Evolutionary conservation across 164 flowering plant species (phyloP).

Genomic region (Magnolia changhungtana): DNA sequence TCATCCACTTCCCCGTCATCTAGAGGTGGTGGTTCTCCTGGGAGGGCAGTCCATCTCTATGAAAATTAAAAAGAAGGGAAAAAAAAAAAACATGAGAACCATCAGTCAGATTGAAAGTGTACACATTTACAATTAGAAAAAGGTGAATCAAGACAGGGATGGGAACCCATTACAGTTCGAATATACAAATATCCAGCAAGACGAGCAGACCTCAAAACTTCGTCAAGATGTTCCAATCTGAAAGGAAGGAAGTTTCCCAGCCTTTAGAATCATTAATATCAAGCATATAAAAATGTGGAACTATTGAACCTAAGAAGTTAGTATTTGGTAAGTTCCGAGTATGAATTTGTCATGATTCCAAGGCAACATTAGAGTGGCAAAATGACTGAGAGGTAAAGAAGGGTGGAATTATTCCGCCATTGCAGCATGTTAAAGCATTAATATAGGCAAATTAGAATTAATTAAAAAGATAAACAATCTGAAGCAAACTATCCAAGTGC

Average conservation of each 20-base stretch:
- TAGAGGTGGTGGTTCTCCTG: constrained; percentile 89
- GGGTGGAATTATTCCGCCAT: too few species aligned
- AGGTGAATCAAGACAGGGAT: constrained; percentile 3
- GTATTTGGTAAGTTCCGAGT: too few species aligned
- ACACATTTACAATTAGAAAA: background rate
- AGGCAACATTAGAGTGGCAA: too few species aligned
- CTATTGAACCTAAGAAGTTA: too few species aligned
- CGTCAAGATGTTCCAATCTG: constrained; percentile 93
- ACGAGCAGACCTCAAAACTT: constrained; percentile 75
- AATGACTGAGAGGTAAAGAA: too few species aligned
- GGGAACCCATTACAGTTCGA: constrained; percentile 52
- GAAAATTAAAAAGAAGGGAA: background rate
- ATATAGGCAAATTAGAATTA: too few species aligned
- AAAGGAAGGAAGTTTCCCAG: constrained; percentile 10
- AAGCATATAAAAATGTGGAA: too few species aligned
- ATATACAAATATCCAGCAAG: constrained; percentile 80
- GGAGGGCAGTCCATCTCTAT: constrained; percentile 87
- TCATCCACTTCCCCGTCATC: constrained; percentile 95
- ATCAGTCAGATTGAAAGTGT: background rate
- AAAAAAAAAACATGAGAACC: background rate
- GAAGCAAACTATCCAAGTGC: too few species aligned
- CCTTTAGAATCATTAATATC: background rate
- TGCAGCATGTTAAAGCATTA: too few species aligned
- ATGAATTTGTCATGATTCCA: too few species aligned
- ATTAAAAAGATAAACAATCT: too few species aligned